Percentiles rank a stretch among this genome's conserved stretches.
phyloP scores from a whole-genome alignment of 345 rosid genomes.

The Iberis pinnata region DNA sequence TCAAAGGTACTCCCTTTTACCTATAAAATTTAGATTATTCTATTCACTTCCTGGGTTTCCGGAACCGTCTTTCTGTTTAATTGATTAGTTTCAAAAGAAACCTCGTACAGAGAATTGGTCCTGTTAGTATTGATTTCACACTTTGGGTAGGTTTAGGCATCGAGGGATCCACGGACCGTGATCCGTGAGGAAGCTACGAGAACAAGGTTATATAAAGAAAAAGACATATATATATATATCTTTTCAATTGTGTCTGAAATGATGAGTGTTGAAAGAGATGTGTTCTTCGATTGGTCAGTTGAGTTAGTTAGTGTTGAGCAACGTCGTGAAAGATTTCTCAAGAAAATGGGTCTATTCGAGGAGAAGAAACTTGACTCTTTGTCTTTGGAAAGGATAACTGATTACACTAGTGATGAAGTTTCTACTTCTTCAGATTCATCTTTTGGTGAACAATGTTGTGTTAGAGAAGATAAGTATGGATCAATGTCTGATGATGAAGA shows the following conservation, averaged over 20 bases:
- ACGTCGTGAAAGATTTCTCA: conserved; percentile 50
- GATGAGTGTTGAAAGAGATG: conserved; percentile 44
- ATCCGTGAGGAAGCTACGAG: conserved; percentile 32
- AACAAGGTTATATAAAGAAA: conserved; percentile 17
- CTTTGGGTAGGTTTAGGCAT: conserved; percentile 22
- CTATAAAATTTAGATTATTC: conserved; percentile 30
- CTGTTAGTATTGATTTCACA: conserved; percentile 11
- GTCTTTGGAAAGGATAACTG: conserved; percentile 39
- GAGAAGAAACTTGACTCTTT: background rate
- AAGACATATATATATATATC: background rate
- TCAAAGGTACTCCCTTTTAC: conserved; percentile 40
- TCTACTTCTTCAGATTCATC: conserved; percentile 32
- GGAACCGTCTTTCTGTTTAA: conserved; percentile 20
- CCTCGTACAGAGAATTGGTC: conserved; percentile 26
- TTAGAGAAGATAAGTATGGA: conserved; percentile 36
- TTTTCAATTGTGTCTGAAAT: conserved; percentile 39
- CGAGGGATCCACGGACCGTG: conserved; percentile 47
- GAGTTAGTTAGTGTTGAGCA: conserved; percentile 61
- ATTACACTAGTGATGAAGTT: conserved; percentile 40
- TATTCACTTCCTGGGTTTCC: conserved; percentile 34
- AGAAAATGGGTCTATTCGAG: conserved; percentile 43
- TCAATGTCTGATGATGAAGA: conserved; percentile 46
- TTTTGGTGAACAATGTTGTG: conserved; percentile 28
- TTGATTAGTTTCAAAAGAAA: conserved; percentile 13
- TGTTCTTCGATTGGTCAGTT: conserved; percentile 70